Percentiles rank a stretch among this genome's conserved stretches.
These are phyloP conservation scores for Vigna hirtella DNA, from an alignment of 306 rosid species.

Conservation along the genomic window DNA sequence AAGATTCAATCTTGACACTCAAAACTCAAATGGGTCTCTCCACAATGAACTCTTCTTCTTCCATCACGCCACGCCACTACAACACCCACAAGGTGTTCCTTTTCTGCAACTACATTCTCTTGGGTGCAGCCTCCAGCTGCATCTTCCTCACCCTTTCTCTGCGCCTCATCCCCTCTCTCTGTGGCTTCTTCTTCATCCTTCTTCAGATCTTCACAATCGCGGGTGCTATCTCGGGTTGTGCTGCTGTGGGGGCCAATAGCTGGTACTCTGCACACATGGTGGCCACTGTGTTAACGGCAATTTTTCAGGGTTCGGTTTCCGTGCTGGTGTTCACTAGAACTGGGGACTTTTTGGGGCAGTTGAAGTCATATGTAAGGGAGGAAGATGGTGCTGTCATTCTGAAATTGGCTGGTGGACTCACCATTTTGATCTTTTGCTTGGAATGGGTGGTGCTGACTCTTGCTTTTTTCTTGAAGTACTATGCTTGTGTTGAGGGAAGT, in stretches of 20 bases:
- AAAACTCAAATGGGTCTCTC: slow-evolving; percentile 55
- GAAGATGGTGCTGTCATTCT: slow-evolving; percentile 80
- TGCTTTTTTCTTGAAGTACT: slow-evolving; percentile 82
- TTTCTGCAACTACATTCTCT: slow-evolving; percentile 82
- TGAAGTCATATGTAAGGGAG: slow-evolving; percentile 81
- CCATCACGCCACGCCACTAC: slow-evolving; percentile 49
- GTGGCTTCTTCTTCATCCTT: slow-evolving; percentile 85
- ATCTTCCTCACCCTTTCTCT: slow-evolving; percentile 93
- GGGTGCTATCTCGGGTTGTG: slow-evolving; percentile 80
- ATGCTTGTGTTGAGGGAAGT: slow-evolving; percentile 59
- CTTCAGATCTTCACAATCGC: slow-evolving; percentile 79
- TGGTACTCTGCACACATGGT: slow-evolving; percentile 94
- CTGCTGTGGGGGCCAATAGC: slow-evolving; percentile 59
- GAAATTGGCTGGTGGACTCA: slow-evolving; percentile 79
- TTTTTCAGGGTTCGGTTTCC: slow-evolving; percentile 79
- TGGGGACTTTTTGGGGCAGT: slow-evolving; percentile 61
- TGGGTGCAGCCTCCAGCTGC: slow-evolving; percentile 94
- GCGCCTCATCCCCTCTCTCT: slow-evolving; percentile 77
- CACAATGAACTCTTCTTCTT: background rate
- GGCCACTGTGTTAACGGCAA: slow-evolving; percentile 77
- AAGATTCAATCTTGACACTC: background rate
- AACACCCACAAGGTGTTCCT: slow-evolving; percentile 81
- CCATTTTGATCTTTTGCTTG: slow-evolving; percentile 74
- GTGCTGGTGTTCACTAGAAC: slow-evolving; percentile 79
- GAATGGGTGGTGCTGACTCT: slow-evolving; percentile 88